Evolutionary conservation across 2,329 filamentous ascomycete genomes (phyloP), one percentile per base, ranked within the genome.

Genomic region (Neoarthrinium moseri): DNA sequence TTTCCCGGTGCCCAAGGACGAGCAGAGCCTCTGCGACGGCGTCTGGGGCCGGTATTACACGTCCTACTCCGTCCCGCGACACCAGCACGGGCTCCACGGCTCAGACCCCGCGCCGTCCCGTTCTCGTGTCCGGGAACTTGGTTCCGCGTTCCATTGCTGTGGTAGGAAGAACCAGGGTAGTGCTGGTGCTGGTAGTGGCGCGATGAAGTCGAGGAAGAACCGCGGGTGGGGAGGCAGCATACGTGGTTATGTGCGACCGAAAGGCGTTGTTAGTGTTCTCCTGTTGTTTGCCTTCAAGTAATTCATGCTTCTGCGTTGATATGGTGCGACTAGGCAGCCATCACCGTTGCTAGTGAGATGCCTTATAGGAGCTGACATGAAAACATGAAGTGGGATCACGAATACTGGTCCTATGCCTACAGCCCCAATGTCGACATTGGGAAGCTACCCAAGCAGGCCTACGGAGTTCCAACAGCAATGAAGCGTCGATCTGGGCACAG

Each of bases 1-100:
- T n/a, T n/a, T n/a, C 26, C 26, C 26, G 8, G 20, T 29, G 5
- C 27, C 26, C 4, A 43, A 43, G n/a, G n/a, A 43, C 4, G 21
- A 43, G 4, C 27, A 43, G n/a, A 21, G 10, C 5, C n/a, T 43
- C 7, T 43, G 23, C n/a, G n/a, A n/a, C 20, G 45, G 41, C 3
- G 26, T 38, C 21, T 47, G 39, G 33, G 33, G 45, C n/a, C 38
- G 38, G 34, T 43, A 47, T 21, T 47, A 47, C 35, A 47, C 45
- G 5, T 33, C 32, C 21, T 48, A 41, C 33, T 18, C 26, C 15
- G 13, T n/a, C 18, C n/a, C n/a, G n/a, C n/a, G n/a, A n/a, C n/a
- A n/a, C n/a, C n/a, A n/a, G n/a, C n/a, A n/a, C n/a, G n/a, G n/a
- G n/a, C n/a, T n/a, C n/a, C n/a, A n/a, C n/a, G n/a, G n/a, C n/a